Evolutionary conservation across 805 yeast species (phyloP).

Genomic region (Cyberlindnera misumaiensis): DNA sequence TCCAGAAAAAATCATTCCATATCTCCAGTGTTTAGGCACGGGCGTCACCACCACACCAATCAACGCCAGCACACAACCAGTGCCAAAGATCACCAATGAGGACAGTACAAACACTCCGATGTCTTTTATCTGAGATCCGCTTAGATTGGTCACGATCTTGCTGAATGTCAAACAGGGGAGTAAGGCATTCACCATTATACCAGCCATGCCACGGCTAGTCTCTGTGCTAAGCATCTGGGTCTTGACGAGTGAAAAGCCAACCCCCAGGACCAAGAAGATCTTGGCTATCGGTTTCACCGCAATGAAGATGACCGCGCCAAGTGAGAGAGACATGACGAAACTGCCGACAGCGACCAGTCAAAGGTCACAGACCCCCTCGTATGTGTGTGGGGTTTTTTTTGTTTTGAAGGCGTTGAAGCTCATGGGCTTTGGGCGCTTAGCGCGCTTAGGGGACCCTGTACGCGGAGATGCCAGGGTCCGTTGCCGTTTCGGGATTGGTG

Average conservation of each 20-base stretch:
- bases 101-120: conserved; percentile 36
- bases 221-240: conserved; percentile 38
- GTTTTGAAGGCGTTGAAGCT: too few species aligned
- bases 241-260: conserved; percentile 17
- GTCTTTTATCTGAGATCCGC: conserved; percentile 44
- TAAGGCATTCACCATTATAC: conserved; percentile 44
- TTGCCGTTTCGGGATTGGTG: too few species aligned
- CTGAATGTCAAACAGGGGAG: conserved; percentile 49
- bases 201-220: conserved; percentile 45
- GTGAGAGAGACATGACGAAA: conserved; percentile 4
- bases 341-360: too few species aligned
- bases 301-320: conserved; percentile 18
- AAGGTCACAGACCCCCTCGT: too few species aligned
- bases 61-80: conserved; percentile 35
- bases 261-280: conserved; percentile 18
- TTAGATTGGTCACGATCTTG: conserved; percentile 44
- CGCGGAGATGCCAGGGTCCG: too few species aligned
- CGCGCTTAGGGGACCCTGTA: too few species aligned
- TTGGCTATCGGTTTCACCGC: conserved; percentile 22
- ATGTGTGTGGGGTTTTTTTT: too few species aligned
- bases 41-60: conserved; percentile 31
- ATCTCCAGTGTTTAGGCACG: conserved; percentile 41
- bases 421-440: too few species aligned
- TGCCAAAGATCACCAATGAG: conserved; percentile 25
- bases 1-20: conserved; percentile 42